A percentile compares a stretch with the other conserved stretches of the same genome.
These are phyloP conservation scores for Mucor lusitanicus DNA, from an alignment of 371 early-diverging fungal species.

Conservation along the genomic window DNA sequence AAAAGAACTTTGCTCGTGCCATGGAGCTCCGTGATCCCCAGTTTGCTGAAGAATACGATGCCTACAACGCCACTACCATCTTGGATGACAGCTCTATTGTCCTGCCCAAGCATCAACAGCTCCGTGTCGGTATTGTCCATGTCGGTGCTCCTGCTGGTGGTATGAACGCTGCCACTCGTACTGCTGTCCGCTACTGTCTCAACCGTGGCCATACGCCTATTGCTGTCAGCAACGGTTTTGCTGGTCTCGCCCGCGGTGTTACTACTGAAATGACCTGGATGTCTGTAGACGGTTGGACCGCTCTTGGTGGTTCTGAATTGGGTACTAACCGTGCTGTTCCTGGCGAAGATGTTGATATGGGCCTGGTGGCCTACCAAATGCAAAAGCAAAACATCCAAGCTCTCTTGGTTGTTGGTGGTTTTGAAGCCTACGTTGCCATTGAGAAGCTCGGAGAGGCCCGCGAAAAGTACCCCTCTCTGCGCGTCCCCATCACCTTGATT, in stretches of 20 bases:
- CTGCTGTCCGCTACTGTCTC: constrained; percentile 84
- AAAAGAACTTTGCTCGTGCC: constrained; percentile 86
- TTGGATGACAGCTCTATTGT: constrained; percentile 37
- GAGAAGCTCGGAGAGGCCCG: constrained; percentile 75
- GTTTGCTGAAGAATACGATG: constrained; percentile 76
- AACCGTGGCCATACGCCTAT: constrained; percentile 85
- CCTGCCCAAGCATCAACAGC: constrained; percentile 45
- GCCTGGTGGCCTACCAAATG: constrained; percentile 88
- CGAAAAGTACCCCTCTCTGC: constrained; percentile 79
- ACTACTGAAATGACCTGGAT: constrained; percentile 79
- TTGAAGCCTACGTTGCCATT: constrained; percentile 88
- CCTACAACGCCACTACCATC: constrained; percentile 56
- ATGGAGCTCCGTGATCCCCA: constrained; percentile 92
- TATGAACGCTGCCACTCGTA: constrained; percentile 97
- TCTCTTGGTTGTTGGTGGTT: constrained; percentile 94
- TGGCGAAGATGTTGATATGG: constrained; percentile 69
- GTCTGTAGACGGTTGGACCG: constrained; percentile 89
- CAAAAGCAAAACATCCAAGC: constrained; percentile 90
- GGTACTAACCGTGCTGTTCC: constrained; percentile 95
- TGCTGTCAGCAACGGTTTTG: constrained; percentile 93
- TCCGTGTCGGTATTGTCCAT: constrained; percentile 93
- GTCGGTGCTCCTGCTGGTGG: constrained; percentile 98
- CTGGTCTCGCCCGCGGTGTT: constrained; percentile 88
- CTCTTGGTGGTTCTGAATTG: constrained; percentile 92
- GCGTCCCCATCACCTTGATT: constrained; percentile 92